Evolutionary conservation across 139 green algal genomes (phyloP).

Genomic region (Microglena sp.): DNA sequence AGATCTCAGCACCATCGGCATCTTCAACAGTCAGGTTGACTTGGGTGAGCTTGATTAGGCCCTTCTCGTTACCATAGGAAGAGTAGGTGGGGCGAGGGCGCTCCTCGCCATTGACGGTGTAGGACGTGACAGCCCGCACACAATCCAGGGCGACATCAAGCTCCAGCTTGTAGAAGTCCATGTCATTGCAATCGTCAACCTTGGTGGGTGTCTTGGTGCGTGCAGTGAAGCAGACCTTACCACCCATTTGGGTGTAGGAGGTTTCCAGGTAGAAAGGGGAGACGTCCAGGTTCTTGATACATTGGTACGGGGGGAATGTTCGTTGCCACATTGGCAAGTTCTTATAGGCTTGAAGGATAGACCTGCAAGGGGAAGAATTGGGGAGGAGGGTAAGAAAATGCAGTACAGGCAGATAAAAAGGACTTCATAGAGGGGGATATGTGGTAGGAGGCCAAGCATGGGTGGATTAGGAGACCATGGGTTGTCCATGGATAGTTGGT

Average conservation of each 20-base stretch:
- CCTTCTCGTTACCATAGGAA: neutral
- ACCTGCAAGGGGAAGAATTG: too few relatives aligned
- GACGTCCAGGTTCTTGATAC: slow-evolving; percentile 4
- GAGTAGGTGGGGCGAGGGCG: neutral
- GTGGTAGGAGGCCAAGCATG: too few relatives aligned
- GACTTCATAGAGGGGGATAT: too few relatives aligned
- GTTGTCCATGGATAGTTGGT: too few relatives aligned
- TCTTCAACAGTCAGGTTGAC: slow-evolving; percentile 13
- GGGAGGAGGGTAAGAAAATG: too few relatives aligned
- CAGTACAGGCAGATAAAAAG: too few relatives aligned
- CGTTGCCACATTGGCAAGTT: too few relatives aligned
- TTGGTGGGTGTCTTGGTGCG: neutral
- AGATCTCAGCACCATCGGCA: slow-evolving; percentile 12
- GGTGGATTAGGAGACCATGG: too few relatives aligned
- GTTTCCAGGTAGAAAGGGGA: slow-evolving; percentile 15
- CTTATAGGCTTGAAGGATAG: neutral
- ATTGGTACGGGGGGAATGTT: slow-evolving; percentile 19
- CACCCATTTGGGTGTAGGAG: neutral
- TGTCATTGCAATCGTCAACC: neutral
- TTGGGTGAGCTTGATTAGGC: slow-evolving; percentile 4
- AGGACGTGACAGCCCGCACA: neutral
- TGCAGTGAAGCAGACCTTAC: slow-evolving; percentile 12
- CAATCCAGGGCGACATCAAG: neutral
- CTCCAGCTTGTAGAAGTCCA: slow-evolving; percentile 19
- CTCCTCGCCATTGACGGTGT: neutral